These are phyloP conservation scores for Acacia acuminata DNA, from an alignment of 306 rosid species.

Conservation along the genomic window DNA sequence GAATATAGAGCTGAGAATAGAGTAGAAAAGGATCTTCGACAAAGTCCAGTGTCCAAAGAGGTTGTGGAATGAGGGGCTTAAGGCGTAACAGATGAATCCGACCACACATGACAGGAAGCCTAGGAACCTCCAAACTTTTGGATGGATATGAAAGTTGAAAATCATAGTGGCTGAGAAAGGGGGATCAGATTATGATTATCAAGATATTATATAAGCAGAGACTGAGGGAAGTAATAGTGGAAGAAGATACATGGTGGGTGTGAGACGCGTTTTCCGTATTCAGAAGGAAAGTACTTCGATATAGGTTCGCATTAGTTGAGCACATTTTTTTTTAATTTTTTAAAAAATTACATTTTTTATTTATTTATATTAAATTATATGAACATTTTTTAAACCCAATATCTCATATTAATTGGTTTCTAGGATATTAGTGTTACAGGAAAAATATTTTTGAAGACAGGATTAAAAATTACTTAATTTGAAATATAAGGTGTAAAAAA, in stretches of 20 bases:
- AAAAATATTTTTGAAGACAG: too few species aligned
- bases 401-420: too few species aligned
- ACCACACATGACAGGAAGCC: constrained; percentile 27
- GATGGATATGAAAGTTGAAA: constrained; percentile 3
- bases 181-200: background rate
- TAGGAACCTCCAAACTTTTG: background rate
- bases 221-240: background rate
- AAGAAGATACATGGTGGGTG: background rate
- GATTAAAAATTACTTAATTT: too few species aligned
- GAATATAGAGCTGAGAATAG: background rate
- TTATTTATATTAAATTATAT: background rate
- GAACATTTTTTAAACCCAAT: too few species aligned
- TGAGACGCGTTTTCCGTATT: background rate
- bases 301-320: background rate
- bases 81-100: constrained; percentile 21
- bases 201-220: too few species aligned
- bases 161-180: background rate
- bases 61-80: constrained; percentile 9
- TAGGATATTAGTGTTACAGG: too few species aligned
- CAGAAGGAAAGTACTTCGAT: background rate
- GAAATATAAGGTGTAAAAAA: too few species aligned
- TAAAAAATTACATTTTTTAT: too few species aligned
- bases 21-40: background rate
- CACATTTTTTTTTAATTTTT: too few species aligned
- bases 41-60: constrained; percentile 17